Base-by-base conservation (phyloP, 2,329 filamentous ascomycete species). In the Pseudocercospora vitis region DNA sequence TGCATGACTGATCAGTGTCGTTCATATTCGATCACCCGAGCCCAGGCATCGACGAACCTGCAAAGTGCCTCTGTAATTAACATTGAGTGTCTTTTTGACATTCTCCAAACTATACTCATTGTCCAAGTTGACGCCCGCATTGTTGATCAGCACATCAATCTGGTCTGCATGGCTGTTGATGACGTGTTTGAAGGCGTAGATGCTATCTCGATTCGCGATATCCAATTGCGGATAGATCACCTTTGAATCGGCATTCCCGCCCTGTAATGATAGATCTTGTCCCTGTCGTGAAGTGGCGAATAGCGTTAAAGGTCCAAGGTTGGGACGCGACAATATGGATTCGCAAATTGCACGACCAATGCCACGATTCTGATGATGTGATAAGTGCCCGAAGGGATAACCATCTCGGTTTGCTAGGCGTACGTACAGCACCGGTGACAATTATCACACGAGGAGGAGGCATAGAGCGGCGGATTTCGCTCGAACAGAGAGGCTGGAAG, bases 121-220 rank as follows among this genome's bases (percentile, higher is more conserved):
- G 50, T 69, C 65, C 14, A 66, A 58, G 26, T 70, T 70, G 31
- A 70, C 56, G n/a, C 65, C 65, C 2, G 69, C 68, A 62, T 73
- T 73, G 55, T 73, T 70, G 50, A 74, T 63, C 19, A 73, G 60
- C 4, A 73, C 66, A 47, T 69, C 67, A 5, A 72, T 53, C 1
- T 50, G 49, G 8, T 59, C 62, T 26, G 61, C 52, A 28, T 60
- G 47, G 14, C 4, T 3, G 7, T 45, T 45, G 50, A 70, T 61
- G 7, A 63, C 57, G 18, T 64, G 51, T 11, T 61, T 55, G 16
- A 73, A 65, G 1, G 55, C 57, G 7, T 56, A 42, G 37, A 73
- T 65, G 39, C 66, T 68, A 7, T 57, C 50, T 3, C 26, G 42
- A 19, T 58, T 53, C 1, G 59, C 54, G 23, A 70, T 63, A 48